Base-by-base conservation (phyloP, 768 basidiomycete genomes). In the Suillus americanus region DNA sequence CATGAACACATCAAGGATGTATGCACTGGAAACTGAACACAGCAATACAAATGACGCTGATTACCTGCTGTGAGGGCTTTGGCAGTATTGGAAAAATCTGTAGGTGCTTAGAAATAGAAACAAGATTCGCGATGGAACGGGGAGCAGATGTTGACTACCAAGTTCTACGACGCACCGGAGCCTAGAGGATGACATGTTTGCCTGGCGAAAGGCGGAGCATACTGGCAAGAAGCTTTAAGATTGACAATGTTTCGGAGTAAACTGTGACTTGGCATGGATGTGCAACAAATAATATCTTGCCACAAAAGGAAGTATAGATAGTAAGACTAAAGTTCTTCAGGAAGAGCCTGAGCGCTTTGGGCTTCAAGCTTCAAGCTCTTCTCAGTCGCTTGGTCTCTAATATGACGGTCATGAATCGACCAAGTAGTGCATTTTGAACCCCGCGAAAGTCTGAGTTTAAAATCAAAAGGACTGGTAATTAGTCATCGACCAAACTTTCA, bases 401-500 rank as follows among this genome's bases (percentile, higher is more conserved):
- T 1, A 9, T 35, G 9, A 35, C 9, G 1, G 35, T 35, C 35
- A 35, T 35, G 35, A 35, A 35, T 1, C 35, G 30, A 8, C 18
- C 8, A 45, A 45, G 45, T 23, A 25, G n/a, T n/a, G n/a, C 1
- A 50, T 50, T 62, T 61, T 38, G 18, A 30, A 30, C 56, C 30
- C 54, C 61, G 61, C 20, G 54, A n/a, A 16, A n/a, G 53, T 68
- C 73, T 73, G 74, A 67, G 65, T 16, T 71, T 63, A 43, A 75
- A 75, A 50, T 28, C 3, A 41, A 66, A 18, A 30, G 33, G 40
- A 23, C 43, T 45, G 5, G 20, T 43, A 7, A 64, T 75, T 75
- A 66, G 75, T 77, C 71, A 75, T 60, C 72, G 30, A 63, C 20
- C 37, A 35, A 62, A 45, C 67, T 74, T 75, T 71, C 68, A 64